Base-by-base conservation (phyloP, 768 basidiomycete species). In the Phlebiopsis gigantea region DNA sequence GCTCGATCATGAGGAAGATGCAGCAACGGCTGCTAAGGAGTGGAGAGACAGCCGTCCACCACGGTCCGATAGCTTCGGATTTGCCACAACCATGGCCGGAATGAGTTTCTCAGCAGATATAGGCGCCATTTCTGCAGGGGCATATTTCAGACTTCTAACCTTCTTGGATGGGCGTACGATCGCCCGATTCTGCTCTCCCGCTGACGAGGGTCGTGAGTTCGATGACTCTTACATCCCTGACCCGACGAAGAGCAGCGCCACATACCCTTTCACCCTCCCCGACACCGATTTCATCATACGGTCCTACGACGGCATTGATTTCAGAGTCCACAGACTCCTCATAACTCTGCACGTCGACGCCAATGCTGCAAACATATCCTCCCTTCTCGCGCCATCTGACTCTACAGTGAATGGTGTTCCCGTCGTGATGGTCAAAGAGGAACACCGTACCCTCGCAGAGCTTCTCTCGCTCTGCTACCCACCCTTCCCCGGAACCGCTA, bases 1-100 rank as follows among this genome's bases (percentile, higher is more conserved):
- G 10, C 44, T 61, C 24, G 42, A 57, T 6, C 41, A 56, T 34
- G 59, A 60, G 24, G 53, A 62, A 9, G 61, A 60, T n/a, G 64
- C 62, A 5, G 25, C 21, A 19, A 21, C 21, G 17, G 61, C 64
- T 1, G 61, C 61, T 5, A 46, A 42, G 29, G 30, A 19, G 4
- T 56, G 47, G 47, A 52, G 42, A 29, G 22, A 26, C 5, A 39
- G 15, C 2, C 10, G 9, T 28, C n/a, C n/a, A n/a, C n/a, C n/a
- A n/a, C n/a, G n/a, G n/a, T n/a, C n/a, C n/a, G n/a, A n/a, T n/a
- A n/a, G n/a, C n/a, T n/a, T n/a, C n/a, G n/a, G n/a, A n/a, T n/a
- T n/a, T n/a, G n/a, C n/a, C n/a, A n/a, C n/a, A n/a, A 52, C 58
- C 14, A 3, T 34, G 1, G 24, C 29, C 2, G 58, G 48, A 6